A percentile compares a stretch with the other conserved stretches of the same genome.
phyloP scores from a whole-genome alignment of 192 early-diverging fungal species.

The Umbelopsis ramanniana region DNA sequence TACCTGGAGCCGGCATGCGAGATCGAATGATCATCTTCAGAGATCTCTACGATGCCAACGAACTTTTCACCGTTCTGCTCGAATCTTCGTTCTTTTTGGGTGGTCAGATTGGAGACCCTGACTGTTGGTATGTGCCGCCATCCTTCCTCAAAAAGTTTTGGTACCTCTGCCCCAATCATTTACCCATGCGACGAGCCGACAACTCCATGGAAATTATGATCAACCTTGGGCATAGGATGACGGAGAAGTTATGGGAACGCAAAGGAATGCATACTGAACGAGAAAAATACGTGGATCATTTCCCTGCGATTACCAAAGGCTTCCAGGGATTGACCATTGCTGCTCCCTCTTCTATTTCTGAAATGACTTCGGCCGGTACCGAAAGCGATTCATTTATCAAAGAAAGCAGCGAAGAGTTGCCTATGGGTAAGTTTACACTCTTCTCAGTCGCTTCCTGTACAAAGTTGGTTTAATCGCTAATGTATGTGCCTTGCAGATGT shows the following conservation, averaged over 20 bases:
- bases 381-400: constrained; percentile 17
- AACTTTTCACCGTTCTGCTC: constrained; percentile 28
- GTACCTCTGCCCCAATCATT: constrained; percentile 38
- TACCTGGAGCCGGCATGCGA: constrained; percentile 39
- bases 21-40: constrained; percentile 39
- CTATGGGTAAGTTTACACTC: constrained; percentile 24
- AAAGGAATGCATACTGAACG: constrained; percentile 40
- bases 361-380: constrained; percentile 18
- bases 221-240: constrained; percentile 21
- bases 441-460: too few species aligned
- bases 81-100: constrained; percentile 31
- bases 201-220: constrained; percentile 31
- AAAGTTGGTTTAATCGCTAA: too few species aligned
- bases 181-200: constrained; percentile 26
- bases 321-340: constrained; percentile 8
- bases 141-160: constrained; percentile 32
- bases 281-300: constrained; percentile 23
- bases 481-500: too few species aligned
- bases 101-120: constrained; percentile 34
- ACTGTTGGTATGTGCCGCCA: constrained; percentile 38
- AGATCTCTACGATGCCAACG: constrained; percentile 37
- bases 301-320: constrained; percentile 27
- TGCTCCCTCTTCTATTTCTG: constrained; percentile 13
- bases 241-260: constrained; percentile 23
- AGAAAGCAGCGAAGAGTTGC: constrained; percentile 22